Percentiles rank a stretch among this genome's conserved stretches.
Evolutionary conservation across 768 basidiomycete genomes (phyloP).

Genomic region (Boletus sensibilis): DNA sequence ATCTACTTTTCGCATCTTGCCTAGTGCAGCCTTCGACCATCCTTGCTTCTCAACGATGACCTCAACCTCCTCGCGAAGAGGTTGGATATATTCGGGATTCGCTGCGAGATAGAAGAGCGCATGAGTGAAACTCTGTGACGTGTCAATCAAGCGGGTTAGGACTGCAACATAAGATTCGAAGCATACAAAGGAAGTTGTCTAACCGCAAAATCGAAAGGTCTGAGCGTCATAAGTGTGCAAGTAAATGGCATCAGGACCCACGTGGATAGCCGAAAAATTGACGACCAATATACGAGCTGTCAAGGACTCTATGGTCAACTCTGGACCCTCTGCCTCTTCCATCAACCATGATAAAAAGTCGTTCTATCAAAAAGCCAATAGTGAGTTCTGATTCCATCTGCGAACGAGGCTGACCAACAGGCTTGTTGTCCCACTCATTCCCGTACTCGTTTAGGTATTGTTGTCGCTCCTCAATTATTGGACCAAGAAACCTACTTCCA

Average conservation of each 20-base stretch:
- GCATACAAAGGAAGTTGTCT: neutral
- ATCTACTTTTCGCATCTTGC: constrained; percentile 37
- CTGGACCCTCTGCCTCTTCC: constrained; percentile 19
- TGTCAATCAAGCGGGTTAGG: neutral
- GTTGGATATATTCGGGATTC: constrained; percentile 32
- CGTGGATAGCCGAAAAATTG: neutral
- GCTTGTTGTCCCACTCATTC: constrained; percentile 28
- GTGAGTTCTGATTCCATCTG: neutral
- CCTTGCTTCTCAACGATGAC: neutral
- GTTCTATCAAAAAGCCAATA: constrained; percentile 13
- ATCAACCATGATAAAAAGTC: constrained; percentile 36
- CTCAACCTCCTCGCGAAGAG: constrained; percentile 30
- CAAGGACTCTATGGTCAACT: constrained; percentile 23
- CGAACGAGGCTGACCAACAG: constrained; percentile 21
- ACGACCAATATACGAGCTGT: neutral
- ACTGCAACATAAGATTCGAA: neutral
- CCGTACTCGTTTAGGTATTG: constrained; percentile 22
- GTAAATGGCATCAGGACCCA: neutral
- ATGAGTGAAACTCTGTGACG: constrained; percentile 16
- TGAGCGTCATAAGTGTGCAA: neutral
- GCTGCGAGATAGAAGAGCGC: constrained; percentile 38
- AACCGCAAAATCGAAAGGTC: neutral
- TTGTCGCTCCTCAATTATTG: constrained; percentile 32
- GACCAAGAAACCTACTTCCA: constrained; percentile 21
- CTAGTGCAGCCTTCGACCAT: constrained; percentile 14